phyloP scores from a whole-genome alignment of 495 filamentous ascomycete species.

The Filosporella fistucella region DNA sequence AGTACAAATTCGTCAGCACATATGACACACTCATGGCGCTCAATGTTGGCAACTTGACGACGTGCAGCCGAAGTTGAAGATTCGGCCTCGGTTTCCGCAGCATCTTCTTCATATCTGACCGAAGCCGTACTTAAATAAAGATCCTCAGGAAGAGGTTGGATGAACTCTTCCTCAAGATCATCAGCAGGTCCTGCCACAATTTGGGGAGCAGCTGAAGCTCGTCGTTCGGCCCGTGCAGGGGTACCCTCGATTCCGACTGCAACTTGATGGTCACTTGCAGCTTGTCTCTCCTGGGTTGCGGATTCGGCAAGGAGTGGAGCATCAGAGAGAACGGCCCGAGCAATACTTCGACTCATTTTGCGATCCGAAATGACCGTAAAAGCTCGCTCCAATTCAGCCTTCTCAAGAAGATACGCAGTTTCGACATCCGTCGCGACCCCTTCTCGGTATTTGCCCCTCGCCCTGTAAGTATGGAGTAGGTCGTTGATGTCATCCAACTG shows the following conservation, averaged over 20 bases:
- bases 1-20: conserved; percentile 13
- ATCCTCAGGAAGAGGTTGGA: conserved; percentile 15
- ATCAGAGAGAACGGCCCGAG: conserved; percentile 28
- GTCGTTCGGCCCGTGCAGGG: no score
- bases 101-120: not conserved
- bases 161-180: conserved; percentile 17
- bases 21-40: conserved; percentile 6
- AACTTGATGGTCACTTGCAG: conserved; percentile 20
- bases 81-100: no score
- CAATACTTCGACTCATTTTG: conserved; percentile 29
- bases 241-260: conserved; percentile 12
- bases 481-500: conserved; percentile 25
- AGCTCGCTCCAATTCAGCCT: conserved; percentile 23
- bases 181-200: not conserved
- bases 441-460: conserved; percentile 29
- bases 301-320: conserved; percentile 18
- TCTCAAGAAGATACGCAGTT: conserved; percentile 25
- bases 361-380: conserved; percentile 20
- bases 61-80: conserved; percentile 9
- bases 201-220: no score
- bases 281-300: conserved; percentile 18
- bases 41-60: not conserved
- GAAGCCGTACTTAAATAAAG: not conserved
- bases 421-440: conserved; percentile 25
- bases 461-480: conserved; percentile 6